phyloP scores from a whole-genome alignment of 139 green algal genomes.

The Chlorella sp. region DNA sequence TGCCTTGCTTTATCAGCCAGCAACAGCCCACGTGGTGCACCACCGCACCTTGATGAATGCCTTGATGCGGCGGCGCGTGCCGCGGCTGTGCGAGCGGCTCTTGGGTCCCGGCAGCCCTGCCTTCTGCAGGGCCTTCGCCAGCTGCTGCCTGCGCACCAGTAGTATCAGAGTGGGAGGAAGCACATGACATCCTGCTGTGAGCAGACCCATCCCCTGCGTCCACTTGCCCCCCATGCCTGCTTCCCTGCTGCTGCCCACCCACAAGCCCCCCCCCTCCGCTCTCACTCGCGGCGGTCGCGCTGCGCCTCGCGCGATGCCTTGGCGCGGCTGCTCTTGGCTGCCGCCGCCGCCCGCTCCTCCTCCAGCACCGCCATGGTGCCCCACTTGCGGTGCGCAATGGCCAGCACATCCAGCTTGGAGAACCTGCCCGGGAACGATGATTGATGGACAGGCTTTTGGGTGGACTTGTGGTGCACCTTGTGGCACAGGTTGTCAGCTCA shows the following conservation, averaged over 20 bases:
- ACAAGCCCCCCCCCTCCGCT: too few relatives aligned
- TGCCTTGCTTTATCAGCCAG: too few relatives aligned
- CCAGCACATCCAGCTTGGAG: constrained; percentile 22
- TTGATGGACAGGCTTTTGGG: neutral
- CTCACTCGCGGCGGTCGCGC: neutral
- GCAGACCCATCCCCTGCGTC: too few relatives aligned
- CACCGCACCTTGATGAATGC: constrained; percentile 4
- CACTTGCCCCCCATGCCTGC: too few relatives aligned
- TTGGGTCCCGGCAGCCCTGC: neutral
- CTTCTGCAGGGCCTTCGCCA: neutral
- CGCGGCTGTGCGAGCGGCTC: too few relatives aligned
- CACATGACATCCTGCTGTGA: too few relatives aligned
- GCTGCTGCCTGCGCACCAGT: neutral
- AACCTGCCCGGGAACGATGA: neutral
- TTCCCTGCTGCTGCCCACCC: too few relatives aligned
- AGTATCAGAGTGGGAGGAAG: neutral
- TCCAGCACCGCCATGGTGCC: neutral
- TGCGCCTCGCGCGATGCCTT: neutral
- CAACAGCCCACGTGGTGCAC: too few relatives aligned
- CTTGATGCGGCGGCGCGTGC: neutral
- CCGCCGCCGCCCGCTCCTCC: neutral
- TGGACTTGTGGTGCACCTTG: too few relatives aligned
- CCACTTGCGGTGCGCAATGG: neutral
- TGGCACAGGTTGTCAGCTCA: too few relatives aligned
- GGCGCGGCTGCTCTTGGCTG: neutral